Evolutionary conservation across 192 early-diverging fungal species (phyloP), one percentile per base, ranked within the genome.

Genomic region (Podochytrium sp.): DNA sequence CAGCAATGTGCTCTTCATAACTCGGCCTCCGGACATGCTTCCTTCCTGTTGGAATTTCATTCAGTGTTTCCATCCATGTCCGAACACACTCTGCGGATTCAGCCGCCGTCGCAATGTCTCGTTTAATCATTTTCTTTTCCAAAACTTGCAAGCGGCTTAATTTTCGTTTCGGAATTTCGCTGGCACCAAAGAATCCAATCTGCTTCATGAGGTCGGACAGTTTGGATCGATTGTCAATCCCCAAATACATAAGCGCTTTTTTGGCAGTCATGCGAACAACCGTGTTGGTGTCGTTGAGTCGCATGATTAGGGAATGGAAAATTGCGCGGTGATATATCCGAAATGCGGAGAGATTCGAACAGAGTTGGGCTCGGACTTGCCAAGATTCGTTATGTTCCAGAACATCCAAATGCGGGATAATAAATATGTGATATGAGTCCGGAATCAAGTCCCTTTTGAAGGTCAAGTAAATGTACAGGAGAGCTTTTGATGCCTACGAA

Each of bases 1-100:
- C 83, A 2, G 83, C 80, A 25, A 82, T 60, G 51, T 85, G 83
- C 39, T 85, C 79, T 37, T 40, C 66, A 60, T 81, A 85, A 64
- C 83, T 85, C 52, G 69, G 53, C 3, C 65, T 72, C 12, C 83
- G 64, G 18, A n/a, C 65, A 27, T 64, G 58, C 5, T 5, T 25
- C 23, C 23, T 55, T 14, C 4, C 29, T 30, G 18, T 34, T 23
- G 39, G 29, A 27, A 60, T 32, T 50, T 62, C 64, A 30, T 27
- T 10, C 18, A 65, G 27, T 33, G 30, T 37, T 3, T 40, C 37
- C 14, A 30, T 18, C 74, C 74, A 77, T 5, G 38, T 33, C 49
- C 43, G 16, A 41, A 58, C 35, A 71, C 65, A 43, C 53, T 73
- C 33, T 4, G 16, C 32, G 14, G 33, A 23, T 57, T 73, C 61